Evolutionary conservation across 2,329 filamentous ascomycete species (phyloP), one percentile per base, ranked within the genome.

Genomic region (Trichoderma asperellum): DNA sequence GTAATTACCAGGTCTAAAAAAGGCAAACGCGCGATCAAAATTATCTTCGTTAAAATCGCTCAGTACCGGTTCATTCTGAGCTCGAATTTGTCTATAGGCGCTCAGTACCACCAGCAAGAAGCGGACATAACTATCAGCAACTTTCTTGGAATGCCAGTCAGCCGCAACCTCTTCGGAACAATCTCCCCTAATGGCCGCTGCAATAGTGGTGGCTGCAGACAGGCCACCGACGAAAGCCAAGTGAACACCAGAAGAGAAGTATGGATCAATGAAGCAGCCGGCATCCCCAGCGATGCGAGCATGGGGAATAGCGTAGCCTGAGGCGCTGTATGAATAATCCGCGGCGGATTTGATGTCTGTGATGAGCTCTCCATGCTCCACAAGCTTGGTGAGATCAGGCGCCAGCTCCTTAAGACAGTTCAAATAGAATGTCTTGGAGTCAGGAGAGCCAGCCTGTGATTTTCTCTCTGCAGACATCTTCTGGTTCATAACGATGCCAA

Each of bases 261-360:
- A 81, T 0, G 82, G 82, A 69, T 85, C 83, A 68, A 85, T 83
- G 70, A 85, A 85, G 70, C 79, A 81, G 1, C 81, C 83, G 0
- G 83, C 83, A 68, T 85, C 83, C 0, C 83, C 83, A 2, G 74
- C 78, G 16, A 84, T 76, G 18, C 82, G 81, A 7, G 76, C 71
- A 66, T 79, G 68, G 2, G 79, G 79, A 27, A 73, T 67, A 0
- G 82, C 79, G 71, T 86, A 85, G 0, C 73, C 61, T 0, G 78
- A 76, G 7, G 83, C 79, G 67, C 75, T 81, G 72, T 85, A 84
- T 0, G 83, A 85, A 73, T 75, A 85, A 72, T 85, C 83, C 0
- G 82, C 81, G 2, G 81, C 83, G 0, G 76, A 73, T 68, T 80
- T 81, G 64, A 84, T 70, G 2, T 79, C 75, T 0, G 76, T 74